phyloP scores from a whole-genome alignment of 2,329 filamentous ascomycete genomes.

The Colletotrichum orbiculare region DNA sequence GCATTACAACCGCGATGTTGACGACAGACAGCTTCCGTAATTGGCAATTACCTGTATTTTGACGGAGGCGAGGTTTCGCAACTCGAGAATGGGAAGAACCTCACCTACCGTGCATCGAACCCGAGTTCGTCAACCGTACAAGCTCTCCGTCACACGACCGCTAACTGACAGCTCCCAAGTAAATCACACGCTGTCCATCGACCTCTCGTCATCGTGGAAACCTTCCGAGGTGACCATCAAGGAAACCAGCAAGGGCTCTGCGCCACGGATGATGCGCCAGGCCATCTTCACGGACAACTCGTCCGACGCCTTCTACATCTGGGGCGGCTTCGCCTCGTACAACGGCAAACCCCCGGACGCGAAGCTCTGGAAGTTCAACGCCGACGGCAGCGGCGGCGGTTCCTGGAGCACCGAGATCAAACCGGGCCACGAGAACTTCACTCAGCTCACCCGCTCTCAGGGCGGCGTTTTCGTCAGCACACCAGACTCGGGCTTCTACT shows the following conservation, averaged over 20 bases:
- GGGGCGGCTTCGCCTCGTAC: constrained; percentile 32
- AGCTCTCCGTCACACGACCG: no score
- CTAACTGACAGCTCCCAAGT: constrained; percentile 12
- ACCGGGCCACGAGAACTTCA: constrained; percentile 24
- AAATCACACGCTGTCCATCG: constrained; percentile 37
- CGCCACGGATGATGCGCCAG: constrained; percentile 31
- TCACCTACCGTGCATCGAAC: constrained; percentile 6
- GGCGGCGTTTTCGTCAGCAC: constrained; percentile 29
- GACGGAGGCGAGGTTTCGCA: constrained; percentile 34
- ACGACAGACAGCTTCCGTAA: constrained; percentile 19
- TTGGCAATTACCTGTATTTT: constrained; percentile 31
- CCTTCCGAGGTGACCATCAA: constrained; percentile 23
- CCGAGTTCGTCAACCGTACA: constrained; percentile 3
- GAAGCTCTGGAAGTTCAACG: constrained; percentile 34
- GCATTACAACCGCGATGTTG: not conserved
- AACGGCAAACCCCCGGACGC: constrained; percentile 5
- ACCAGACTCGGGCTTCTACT: constrained; percentile 32
- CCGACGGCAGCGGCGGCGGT: constrained; percentile 33
- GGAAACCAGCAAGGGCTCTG: constrained; percentile 20
- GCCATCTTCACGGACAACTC: constrained; percentile 26
- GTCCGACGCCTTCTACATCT: constrained; percentile 35
- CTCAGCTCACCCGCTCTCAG: constrained; percentile 21
- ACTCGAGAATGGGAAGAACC: constrained; percentile 11
- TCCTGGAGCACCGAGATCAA: constrained; percentile 33
- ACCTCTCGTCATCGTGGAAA: constrained; percentile 36